Evolutionary conservation across 805 yeast genomes (phyloP).

Genomic region (Saturnispora halmiae): DNA sequence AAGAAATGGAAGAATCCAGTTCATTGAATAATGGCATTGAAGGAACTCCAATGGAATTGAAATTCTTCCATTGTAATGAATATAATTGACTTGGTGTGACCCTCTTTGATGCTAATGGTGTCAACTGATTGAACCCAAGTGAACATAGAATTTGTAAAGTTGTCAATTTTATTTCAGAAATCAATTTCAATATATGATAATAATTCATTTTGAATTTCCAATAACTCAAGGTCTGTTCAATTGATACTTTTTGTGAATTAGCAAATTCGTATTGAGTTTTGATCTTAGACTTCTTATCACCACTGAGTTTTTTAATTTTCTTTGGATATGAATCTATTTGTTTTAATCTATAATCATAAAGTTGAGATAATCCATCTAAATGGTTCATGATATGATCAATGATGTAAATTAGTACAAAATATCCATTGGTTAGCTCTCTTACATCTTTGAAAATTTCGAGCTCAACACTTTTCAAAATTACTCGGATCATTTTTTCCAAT

Average conservation of each 20-base stretch:
- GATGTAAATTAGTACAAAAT: slow-evolving; percentile 6
- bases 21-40: slow-evolving; percentile 44
- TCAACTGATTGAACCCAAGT: slow-evolving; percentile 22
- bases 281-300: slow-evolving; percentile 20
- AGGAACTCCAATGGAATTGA: slow-evolving; percentile 74
- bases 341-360: slow-evolving; percentile 16
- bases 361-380: slow-evolving; percentile 16
- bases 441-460: slow-evolving; percentile 54
- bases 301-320: slow-evolving; percentile 21
- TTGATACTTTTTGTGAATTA: slow-evolving; percentile 12
- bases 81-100: slow-evolving; percentile 32
- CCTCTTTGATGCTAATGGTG: slow-evolving; percentile 18
- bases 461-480: slow-evolving; percentile 66
- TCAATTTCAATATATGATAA: slow-evolving; percentile 12
- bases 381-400: slow-evolving; percentile 20
- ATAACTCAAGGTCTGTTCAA: slow-evolving; percentile 13
- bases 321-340: slow-evolving; percentile 19
- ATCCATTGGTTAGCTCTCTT: slow-evolving; percentile 42
- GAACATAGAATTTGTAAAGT: slow-evolving; percentile 20
- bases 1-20: slow-evolving; percentile 19
- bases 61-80: slow-evolving; percentile 65
- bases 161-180: slow-evolving; percentile 20
- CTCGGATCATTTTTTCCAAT: slow-evolving; percentile 60
- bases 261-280: slow-evolving; percentile 19
- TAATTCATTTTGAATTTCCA: slow-evolving; percentile 13